phyloP scores from a whole-genome alignment of 768 basidiomycete genomes.

The Sarcodon sp. region DNA sequence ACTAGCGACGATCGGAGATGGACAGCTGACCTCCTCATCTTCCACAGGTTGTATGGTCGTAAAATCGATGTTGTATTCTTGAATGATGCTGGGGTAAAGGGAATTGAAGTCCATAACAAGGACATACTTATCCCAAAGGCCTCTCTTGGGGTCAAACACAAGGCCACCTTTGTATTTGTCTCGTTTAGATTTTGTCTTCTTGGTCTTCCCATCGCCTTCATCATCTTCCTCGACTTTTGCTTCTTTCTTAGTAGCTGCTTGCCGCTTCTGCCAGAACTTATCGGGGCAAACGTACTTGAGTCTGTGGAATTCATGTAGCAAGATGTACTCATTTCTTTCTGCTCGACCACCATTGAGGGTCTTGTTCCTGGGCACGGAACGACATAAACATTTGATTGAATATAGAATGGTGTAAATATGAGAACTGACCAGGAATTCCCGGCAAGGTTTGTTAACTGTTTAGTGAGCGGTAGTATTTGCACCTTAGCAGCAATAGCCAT shows the following conservation, averaged over 20 bases:
- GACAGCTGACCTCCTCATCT: conserved; percentile 27
- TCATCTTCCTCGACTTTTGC: conserved; percentile 40
- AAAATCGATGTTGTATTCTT: conserved; percentile 99
- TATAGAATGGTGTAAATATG: not conserved
- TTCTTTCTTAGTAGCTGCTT: conserved; percentile 32
- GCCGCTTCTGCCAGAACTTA: conserved; percentile 78
- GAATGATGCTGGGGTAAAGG: conserved; percentile 97
- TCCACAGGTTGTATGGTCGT: conserved; percentile 79
- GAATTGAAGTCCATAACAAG: conserved; percentile 99
- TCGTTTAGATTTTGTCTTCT: conserved; percentile 52
- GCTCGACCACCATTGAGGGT: conserved; percentile 96
- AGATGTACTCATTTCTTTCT: conserved; percentile 97
- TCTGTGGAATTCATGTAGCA: conserved; percentile 94
- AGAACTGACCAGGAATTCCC: conserved; percentile 84
- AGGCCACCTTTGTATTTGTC: conserved; percentile 99
- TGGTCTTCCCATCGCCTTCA: conserved; percentile 19
- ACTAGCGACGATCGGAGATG: not conserved
- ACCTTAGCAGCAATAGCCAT: conserved; percentile 96
- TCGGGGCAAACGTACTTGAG: conserved; percentile 96
- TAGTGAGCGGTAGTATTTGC: conserved; percentile 85
- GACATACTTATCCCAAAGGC: conserved; percentile 93
- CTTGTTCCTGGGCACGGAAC: conserved; percentile 63
- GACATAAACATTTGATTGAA: not conserved
- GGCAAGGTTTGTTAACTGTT: conserved; percentile 88
- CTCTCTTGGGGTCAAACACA: conserved; percentile 92